Base-by-base conservation (phyloP, 2,329 filamentous ascomycete species). In the Fonsecaea erecta region DNA sequence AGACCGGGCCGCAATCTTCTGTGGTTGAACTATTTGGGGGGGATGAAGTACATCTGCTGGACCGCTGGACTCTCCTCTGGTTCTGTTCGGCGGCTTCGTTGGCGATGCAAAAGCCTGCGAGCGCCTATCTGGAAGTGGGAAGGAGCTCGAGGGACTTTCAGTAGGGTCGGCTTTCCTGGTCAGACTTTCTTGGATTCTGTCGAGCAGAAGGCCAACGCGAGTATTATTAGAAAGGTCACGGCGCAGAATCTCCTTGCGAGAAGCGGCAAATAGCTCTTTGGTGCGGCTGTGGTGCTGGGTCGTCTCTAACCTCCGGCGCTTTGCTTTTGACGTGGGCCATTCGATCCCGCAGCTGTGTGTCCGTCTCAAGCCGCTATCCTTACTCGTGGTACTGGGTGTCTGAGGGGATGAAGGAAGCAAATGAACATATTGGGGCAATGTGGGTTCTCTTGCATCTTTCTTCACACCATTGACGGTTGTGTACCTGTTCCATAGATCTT, bases 401-500 rank as follows among this genome's bases (percentile, higher is more conserved):
- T 89, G 89, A 2, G 90, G 92, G 3, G 88, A 91, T 0, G 89
- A 90, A 1, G 88, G 82, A 79, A 90, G 86, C 28, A 92, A 79
- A 62, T 90, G 85, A 55, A 86, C 85, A 26, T 91, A 80, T 16
- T 84, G 79, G 43, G 86, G 85, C 70, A 86, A 87, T 48, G 75
- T 75, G 51, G 82, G 76, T 21, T 84, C 84, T 1, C 78, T 75
- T 7, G 77, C 74, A 52, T 77, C 76, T 59, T 77, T 70, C 67
- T 82, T 76, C 14, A 80, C 74, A 60, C 77, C 76, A 67, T 83
- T 79, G 72, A 82, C 78, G 60, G 86, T 77, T 40, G 89, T 85
- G 74, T 91, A 92, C 59, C 89, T 87, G 71, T 90, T 90, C 91
- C 91, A 94, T 1, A 93, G 77, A 68, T 93, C 90, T 34, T 89